Evolutionary conservation across 306 rosid species (phyloP), one percentile per base, ranked within the genome.

Genomic region (Begonia masoniana): DNA sequence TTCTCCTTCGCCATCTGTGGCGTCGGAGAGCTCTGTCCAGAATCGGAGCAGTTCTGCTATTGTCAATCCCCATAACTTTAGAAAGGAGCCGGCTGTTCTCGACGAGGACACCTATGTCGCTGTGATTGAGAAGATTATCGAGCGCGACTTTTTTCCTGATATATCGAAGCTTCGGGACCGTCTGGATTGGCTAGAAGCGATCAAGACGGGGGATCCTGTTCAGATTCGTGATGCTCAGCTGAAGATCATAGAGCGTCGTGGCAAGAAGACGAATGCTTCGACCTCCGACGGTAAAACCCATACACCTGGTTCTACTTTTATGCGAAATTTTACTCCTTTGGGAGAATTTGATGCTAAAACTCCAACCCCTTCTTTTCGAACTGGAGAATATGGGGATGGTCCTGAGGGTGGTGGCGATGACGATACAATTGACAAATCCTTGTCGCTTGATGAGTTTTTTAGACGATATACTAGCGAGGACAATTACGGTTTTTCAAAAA

Each of bases 111-210:
- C 84, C 0, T 92, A 86, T 54, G 89, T 87, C 10, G 95, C 67
- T 53, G 93, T 85, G 17, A 71, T 92, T 47, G 95, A 92, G 88
- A 79, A 84, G 77, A 92, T 92, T 52, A 81, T 92, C 69, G 96
- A 92, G 71, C 88, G 99, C 16, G 99, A 92, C 66, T 92, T 73
- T 84, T 86, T 92, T 64, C 99, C 99, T 39, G 99, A 92, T 15
- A 87, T 92, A 64, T 61, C 95, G 13, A 92, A 92, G 82, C 99
- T 92, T 54, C 77, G 95, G 23, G 99, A 92, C 51, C 95, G 96
- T 60, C 93, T 79, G 46, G 99, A 92, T 15, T 92, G 96, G 99
- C 84, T 86, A 12, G 87, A 83, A 65, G 99, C 99, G 23, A 54
- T 81, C 62, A 83, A 63, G 65, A 77, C 88, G 15, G 74, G 85